phyloP scores from a whole-genome alignment of 2,329 filamentous ascomycete species.

The Fonsecaea nubica region DNA sequence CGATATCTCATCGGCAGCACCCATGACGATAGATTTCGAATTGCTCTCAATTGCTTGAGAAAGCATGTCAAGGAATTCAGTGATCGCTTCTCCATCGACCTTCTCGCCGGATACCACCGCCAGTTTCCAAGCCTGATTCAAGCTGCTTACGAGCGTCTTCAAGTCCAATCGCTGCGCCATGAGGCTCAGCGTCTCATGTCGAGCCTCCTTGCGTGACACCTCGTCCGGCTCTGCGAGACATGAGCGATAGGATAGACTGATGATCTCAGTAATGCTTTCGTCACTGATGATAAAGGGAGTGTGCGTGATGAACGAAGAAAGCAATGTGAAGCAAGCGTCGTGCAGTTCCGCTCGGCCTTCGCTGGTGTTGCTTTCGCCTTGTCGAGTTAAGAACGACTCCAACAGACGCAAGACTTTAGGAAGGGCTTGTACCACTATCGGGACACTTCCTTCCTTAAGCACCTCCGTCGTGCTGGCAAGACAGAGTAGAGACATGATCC shows the following conservation, averaged over 20 bases:
- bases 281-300: conserved; percentile 88
- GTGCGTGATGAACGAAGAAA: conserved; percentile 79
- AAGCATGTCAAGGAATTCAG: conserved; percentile 27
- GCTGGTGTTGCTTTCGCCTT: conserved; percentile 46
- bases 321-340: conserved; percentile 80
- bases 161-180: conserved; percentile 79
- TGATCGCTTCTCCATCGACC: conserved; percentile 63
- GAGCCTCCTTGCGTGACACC: conserved; percentile 65
- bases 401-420: conserved; percentile 75
- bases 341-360: conserved; percentile 64
- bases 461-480: conserved; percentile 89
- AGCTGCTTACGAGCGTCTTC: conserved; percentile 74
- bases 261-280: conserved; percentile 72
- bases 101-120: conserved; percentile 70
- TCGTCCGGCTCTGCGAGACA: conserved; percentile 16
- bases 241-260: conserved; percentile 64
- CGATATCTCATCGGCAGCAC: conserved; percentile 74
- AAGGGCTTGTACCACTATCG: conserved; percentile 77
- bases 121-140: conserved; percentile 64
- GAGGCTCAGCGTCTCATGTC: conserved; percentile 72
- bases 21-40: conserved; percentile 77
- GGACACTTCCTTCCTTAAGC: conserved; percentile 82
- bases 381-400: conserved; percentile 61
- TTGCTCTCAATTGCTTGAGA: conserved; percentile 63
- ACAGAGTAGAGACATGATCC: conserved; percentile 67